A percentile compares a stretch with the other conserved stretches of the same genome.
phyloP scores from a whole-genome alignment of 2,329 filamentous ascomycete genomes.

The Ophiostoma tasmaniense region DNA sequence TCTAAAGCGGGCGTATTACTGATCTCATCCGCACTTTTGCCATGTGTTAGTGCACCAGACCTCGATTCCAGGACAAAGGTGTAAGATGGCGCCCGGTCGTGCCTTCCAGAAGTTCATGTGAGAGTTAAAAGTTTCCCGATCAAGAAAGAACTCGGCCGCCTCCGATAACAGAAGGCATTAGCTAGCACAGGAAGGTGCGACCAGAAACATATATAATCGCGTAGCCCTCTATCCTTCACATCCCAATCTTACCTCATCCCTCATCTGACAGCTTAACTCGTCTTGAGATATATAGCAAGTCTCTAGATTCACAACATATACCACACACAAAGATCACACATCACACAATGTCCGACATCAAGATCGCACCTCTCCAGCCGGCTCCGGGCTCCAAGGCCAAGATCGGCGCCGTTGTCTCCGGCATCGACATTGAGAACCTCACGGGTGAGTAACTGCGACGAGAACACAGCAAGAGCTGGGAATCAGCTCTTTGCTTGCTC shows the following conservation, averaged over 20 bases:
- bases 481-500: background rate
- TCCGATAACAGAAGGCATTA: slow-evolving; percentile 7
- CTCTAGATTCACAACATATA: background rate
- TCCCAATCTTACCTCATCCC: background rate
- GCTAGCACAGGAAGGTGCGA: background rate
- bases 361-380: slow-evolving; percentile 15
- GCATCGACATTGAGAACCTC: slow-evolving; percentile 53
- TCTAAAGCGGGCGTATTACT: background rate
- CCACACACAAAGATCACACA: background rate
- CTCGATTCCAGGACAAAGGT: background rate
- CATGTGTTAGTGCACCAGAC: background rate
- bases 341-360: slow-evolving; percentile 21
- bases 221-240: background rate
- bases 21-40: background rate
- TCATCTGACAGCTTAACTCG: background rate
- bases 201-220: background rate
- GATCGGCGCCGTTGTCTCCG: slow-evolving; percentile 53
- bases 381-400: slow-evolving; percentile 31
- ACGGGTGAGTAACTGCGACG: slow-evolving; percentile 40
- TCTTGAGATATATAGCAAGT: background rate
- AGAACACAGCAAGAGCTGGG: background rate
- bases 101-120: background rate
- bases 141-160: slow-evolving; percentile 13
- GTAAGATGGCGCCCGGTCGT: background rate
- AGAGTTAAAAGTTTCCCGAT: background rate